These are phyloP conservation scores for Hevea brasiliensis DNA, from an alignment of 345 rosid species.

Conservation along the genomic window DNA sequence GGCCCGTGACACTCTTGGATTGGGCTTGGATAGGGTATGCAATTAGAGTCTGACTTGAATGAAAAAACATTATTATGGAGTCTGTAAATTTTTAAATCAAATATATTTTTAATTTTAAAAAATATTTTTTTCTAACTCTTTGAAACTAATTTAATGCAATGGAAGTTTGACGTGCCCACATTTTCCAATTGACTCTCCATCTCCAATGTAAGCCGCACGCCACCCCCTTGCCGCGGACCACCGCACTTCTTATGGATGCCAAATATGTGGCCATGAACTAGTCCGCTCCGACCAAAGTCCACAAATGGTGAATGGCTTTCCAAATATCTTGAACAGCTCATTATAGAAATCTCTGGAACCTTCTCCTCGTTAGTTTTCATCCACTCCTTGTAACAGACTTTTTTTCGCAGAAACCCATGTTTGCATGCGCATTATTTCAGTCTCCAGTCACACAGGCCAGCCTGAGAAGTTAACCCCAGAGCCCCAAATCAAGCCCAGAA, in stretches of 20 bases:
- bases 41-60: too few relatives aligned
- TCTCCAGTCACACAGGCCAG: too few relatives aligned
- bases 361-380: neutral
- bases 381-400: neutral
- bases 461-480: too few relatives aligned
- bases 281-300: neutral
- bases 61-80: too few relatives aligned
- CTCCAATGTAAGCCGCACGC: neutral
- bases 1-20: too few relatives aligned
- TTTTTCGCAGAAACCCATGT: neutral
- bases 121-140: too few relatives aligned
- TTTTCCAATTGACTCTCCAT: neutral
- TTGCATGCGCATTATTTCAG: neutral
- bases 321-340: neutral
- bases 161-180: too few relatives aligned
- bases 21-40: too few relatives aligned
- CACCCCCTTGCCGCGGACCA: neutral
- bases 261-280: neutral
- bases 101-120: too few relatives aligned
- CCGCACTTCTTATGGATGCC: neutral
- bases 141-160: too few relatives aligned
- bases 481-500: too few relatives aligned
- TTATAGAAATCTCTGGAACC: slow-evolving; percentile 7
- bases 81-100: too few relatives aligned
- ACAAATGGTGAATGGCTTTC: neutral